Evolutionary conservation across 306 rosid species (phyloP).

Genomic region (Trifolium subterraneum): DNA sequence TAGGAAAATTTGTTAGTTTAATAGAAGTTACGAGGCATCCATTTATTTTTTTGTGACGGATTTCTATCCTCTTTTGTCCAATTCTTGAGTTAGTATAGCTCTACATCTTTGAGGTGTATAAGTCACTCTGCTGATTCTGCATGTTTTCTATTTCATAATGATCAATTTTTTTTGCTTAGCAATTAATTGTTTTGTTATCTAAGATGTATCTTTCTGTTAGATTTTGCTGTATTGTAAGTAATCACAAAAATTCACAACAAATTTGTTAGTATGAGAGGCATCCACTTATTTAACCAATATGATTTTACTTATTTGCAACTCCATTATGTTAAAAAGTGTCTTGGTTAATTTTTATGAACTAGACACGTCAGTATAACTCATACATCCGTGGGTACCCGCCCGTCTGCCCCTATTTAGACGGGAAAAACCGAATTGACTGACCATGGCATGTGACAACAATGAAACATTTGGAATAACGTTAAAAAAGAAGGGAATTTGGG

Average conservation of each 20-base stretch:
- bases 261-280: background rate
- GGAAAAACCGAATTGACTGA: too few relatives aligned
- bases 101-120: conserved; percentile 12
- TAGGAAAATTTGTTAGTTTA: too few relatives aligned
- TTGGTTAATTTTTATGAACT: too few relatives aligned
- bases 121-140: conserved; percentile 17
- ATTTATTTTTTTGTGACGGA: background rate
- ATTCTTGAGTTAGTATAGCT: conserved; percentile 13
- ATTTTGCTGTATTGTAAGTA: background rate
- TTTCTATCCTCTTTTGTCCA: conserved; percentile 4
- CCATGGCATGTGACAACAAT: too few relatives aligned
- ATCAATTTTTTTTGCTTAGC: background rate
- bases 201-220: background rate
- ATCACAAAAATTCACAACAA: too few relatives aligned
- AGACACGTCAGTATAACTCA: too few relatives aligned
- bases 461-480: too few relatives aligned
- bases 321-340: background rate
- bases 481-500: too few relatives aligned
- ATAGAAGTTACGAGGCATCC: too few relatives aligned
- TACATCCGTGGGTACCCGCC: too few relatives aligned
- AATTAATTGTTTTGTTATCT: background rate
- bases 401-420: too few relatives aligned
- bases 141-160: conserved; percentile 10
- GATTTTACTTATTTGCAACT: background rate
- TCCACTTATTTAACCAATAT: too few relatives aligned